Base-by-base conservation (phyloP, 2,329 filamentous ascomycete species). In the Alternaria tenuissima region DNA sequence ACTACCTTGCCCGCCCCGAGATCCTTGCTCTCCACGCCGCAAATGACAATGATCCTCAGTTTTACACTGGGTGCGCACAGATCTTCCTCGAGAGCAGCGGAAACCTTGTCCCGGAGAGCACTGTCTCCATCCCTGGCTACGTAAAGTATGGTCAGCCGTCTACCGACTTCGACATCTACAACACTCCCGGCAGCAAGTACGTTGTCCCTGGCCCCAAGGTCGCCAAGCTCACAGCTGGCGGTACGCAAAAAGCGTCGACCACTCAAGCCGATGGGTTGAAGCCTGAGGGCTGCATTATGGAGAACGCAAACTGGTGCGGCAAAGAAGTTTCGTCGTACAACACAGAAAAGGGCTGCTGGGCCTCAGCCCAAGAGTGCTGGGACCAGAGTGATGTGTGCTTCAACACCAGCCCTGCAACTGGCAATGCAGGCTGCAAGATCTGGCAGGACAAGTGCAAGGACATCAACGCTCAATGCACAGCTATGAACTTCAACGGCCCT, bases 271-370 rank as follows among this genome's bases (percentile, higher is more conserved):
- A 83, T 41, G 88, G 87, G 12, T 76, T 83, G 12, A 80, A 87
- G 53, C 89, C 89, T 0, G 55, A 70, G 1, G 79, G 82, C 67
- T 90, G 87, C 71, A 80, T 91, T 38, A 71, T 89, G 61, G 86
- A 87, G 71, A 91, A 91, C 72, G 89, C 81, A 59, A 92, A 93
- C 80, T 93, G 89, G 90, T 91, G 88, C 77, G 89, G 84, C 52
- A 80, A 83, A 60, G 85, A 91, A 70, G 82, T 92, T 1, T 75
- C 84, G 0, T 68, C 77, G 8, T 92, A 90, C 79, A 80, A 78
- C 5, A 80, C 81, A 44, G 82, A 88, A 71, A 72, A 72, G 1
- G 84, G 84, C 14, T 92, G 90, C 81, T 91, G 87, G 86, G 81
- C 72, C 24, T 66, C 77, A 1, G 63, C 58, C 14, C 65, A 78